A percentile compares a stretch with the other conserved stretches of the same genome.
These are phyloP conservation scores for Picea glauca DNA, from an alignment of 75 land plant species.

Conservation along the genomic window DNA sequence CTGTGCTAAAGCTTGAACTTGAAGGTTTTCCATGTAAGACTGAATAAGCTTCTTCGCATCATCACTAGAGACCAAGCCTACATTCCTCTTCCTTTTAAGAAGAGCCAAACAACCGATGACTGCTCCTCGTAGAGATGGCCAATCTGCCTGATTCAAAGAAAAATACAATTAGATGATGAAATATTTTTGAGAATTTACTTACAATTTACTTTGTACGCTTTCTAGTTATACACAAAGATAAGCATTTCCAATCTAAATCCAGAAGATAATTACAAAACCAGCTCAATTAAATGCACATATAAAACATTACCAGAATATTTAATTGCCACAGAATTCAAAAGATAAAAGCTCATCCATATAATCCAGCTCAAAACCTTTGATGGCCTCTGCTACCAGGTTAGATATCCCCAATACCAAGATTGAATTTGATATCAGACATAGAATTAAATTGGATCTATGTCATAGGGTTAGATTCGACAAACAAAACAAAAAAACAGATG, in stretches of 20 bases:
- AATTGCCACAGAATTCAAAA: no score
- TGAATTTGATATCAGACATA: no score
- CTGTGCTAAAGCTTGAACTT: slow-evolving; percentile 67
- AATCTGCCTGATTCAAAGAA: slow-evolving; percentile 68
- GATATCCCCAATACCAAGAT: no score
- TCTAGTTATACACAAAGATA: not conserved
- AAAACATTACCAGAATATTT: not conserved
- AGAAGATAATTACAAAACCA: no score
- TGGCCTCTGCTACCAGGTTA: no score
- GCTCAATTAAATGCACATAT: not conserved
- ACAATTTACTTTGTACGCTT: not conserved
- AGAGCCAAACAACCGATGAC: slow-evolving; percentile 82
- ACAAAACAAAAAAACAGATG: no score
- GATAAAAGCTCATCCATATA: no score
- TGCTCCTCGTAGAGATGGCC: slow-evolving; percentile 85
- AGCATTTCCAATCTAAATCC: no score
- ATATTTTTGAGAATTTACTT: not conserved
- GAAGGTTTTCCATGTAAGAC: slow-evolving; percentile 51
- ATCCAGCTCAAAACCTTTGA: no score
- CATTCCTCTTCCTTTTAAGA: slow-evolving; percentile 42
- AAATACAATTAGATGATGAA: not conserved
- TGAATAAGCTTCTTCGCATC: slow-evolving; percentile 61
- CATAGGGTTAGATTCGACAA: no score
- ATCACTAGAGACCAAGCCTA: slow-evolving; percentile 32
- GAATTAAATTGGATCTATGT: no score